These are phyloP conservation scores for Scedosporium minutisporum DNA, from an alignment of 2,329 filamentous ascomycete species.

Conservation along the genomic window DNA sequence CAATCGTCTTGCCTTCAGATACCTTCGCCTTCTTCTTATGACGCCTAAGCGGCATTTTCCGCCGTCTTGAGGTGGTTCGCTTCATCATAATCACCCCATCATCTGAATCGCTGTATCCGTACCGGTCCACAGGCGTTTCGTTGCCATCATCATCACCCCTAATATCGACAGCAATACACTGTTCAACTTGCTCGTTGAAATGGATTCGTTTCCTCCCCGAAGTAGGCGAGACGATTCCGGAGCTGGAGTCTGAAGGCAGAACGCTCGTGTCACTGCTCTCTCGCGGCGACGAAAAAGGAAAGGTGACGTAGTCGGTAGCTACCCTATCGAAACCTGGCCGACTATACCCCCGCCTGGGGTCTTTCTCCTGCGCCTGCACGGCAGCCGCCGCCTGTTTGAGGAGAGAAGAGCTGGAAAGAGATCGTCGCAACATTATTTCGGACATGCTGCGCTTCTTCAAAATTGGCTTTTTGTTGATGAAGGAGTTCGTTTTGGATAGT, in stretches of 20 bases:
- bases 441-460: conserved; percentile 96
- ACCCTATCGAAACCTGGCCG: conserved; percentile 51
- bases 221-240: conserved; percentile 55
- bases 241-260: conserved; percentile 53
- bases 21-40: conserved; percentile 26
- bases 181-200: conserved; percentile 91
- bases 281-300: conserved; percentile 51
- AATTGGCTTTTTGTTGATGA: conserved; percentile 78
- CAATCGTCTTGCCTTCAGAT: conserved; percentile 74
- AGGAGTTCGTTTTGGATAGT: conserved; percentile 49
- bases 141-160: conserved; percentile 71
- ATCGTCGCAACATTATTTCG: conserved; percentile 85
- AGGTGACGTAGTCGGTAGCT: conserved; percentile 59
- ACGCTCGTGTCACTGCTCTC: conserved; percentile 49
- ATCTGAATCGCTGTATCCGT: conserved; percentile 57
- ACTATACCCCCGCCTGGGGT: conserved; percentile 35
- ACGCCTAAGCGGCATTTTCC: conserved; percentile 42
- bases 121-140: conserved; percentile 46
- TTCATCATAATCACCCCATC: conserved; percentile 80
- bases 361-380: conserved; percentile 70
- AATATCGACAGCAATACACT: conserved; percentile 86
- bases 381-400: conserved; percentile 82
- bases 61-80: conserved; percentile 46
- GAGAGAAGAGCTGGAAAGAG: conserved; percentile 77
- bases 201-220: conserved; percentile 77